These are phyloP conservation scores for Suillus occidentalis DNA, from an alignment of 768 basidiomycete genomes.

Conservation along the genomic window DNA sequence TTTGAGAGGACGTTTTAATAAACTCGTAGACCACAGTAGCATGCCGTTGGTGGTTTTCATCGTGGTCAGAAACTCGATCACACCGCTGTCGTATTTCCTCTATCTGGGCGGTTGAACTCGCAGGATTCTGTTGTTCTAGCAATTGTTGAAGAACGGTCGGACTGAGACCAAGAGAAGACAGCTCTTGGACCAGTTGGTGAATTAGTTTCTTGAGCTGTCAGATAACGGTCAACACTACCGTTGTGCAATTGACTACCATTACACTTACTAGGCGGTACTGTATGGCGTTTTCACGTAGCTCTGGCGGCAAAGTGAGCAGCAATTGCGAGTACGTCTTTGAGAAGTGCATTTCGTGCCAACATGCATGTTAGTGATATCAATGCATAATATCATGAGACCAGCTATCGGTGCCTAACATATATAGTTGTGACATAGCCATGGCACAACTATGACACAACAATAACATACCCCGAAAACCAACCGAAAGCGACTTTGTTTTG, in stretches of 20 bases:
- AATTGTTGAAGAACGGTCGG: conserved; percentile 49
- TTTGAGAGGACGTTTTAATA: conserved; percentile 41
- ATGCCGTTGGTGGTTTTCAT: conserved; percentile 4
- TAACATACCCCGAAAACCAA: no score
- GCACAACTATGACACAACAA: no score
- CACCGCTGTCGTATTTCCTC: conserved; percentile 9
- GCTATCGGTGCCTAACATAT: not conserved
- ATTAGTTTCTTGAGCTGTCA: conserved; percentile 87
- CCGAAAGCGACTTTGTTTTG: no score
- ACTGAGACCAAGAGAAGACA: conserved; percentile 64
- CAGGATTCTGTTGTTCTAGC: conserved; percentile 24
- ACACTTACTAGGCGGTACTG: conserved; percentile 72
- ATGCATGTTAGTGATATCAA: not conserved
- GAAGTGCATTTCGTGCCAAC: conserved; percentile 58
- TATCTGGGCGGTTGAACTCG: conserved; percentile 5
- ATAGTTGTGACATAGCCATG: not conserved
- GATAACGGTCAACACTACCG: not conserved
- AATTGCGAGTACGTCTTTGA: conserved; percentile 67
- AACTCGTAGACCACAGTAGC: conserved; percentile 57
- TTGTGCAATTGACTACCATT: no score
- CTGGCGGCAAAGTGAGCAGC: conserved; percentile 67
- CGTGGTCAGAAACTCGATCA: not conserved
- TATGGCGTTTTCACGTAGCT: conserved; percentile 75
- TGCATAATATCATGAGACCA: not conserved
- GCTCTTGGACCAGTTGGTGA: conserved; percentile 76